phyloP scores from a whole-genome alignment of 1,284 basidiomycete genomes.

The Fomitopsis palustris region DNA sequence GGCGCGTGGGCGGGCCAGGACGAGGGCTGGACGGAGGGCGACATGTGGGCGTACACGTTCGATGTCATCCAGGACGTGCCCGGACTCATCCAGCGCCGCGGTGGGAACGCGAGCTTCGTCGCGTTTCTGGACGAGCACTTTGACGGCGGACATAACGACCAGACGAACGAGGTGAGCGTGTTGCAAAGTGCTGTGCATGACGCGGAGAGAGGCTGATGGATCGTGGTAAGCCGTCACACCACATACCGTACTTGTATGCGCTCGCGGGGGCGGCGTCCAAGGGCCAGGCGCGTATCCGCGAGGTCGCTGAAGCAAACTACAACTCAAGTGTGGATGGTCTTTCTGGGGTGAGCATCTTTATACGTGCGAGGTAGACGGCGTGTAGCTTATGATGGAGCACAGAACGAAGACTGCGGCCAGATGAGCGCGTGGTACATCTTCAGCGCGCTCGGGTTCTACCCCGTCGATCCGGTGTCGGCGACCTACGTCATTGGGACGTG shows the following conservation, averaged over 20 bases:
- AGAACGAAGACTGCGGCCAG: constrained; percentile 89
- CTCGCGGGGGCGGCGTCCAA: constrained; percentile 67
- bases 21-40: constrained; percentile 79
- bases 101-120: constrained; percentile 65
- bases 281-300: constrained; percentile 66
- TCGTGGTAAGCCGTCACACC: constrained; percentile 62
- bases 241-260: constrained; percentile 81
- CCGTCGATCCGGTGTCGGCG: constrained; percentile 76
- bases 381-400: background rate
- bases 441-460: constrained; percentile 80
- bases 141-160: constrained; percentile 78
- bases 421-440: constrained; percentile 90
- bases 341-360: constrained; percentile 48
- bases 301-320: constrained; percentile 63
- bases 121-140: constrained; percentile 76
- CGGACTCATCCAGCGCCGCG: constrained; percentile 58
- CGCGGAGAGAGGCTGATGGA: background rate
- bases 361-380: background rate
- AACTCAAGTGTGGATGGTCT: constrained; percentile 65
- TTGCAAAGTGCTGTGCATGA: background rate
- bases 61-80: constrained; percentile 73
- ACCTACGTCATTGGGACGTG: constrained; percentile 74
- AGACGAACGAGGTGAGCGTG: constrained; percentile 78
- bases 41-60: constrained; percentile 82
- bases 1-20: constrained; percentile 72